Conservation (phyloP, 345 rosid genomes). For the Viola odorata region DNA sequence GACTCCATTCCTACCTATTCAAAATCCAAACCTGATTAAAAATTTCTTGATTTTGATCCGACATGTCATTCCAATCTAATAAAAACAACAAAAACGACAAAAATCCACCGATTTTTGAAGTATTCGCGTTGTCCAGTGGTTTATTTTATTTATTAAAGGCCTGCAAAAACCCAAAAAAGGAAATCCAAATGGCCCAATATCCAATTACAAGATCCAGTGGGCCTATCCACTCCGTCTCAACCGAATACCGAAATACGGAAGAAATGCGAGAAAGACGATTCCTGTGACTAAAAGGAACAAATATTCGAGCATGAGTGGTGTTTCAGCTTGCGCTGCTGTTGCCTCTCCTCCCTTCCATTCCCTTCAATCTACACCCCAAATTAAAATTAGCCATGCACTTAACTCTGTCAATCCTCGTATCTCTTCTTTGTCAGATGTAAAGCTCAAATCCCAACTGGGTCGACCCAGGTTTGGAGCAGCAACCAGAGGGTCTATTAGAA, state of each 20-base stretch:
- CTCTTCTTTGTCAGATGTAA: not conserved
- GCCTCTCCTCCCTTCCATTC: not conserved
- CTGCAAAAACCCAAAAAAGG: no score
- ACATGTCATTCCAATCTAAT: no score
- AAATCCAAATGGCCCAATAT: no score
- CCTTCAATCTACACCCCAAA: conserved; percentile 9
- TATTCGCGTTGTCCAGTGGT: no score
- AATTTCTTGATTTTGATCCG: no score
- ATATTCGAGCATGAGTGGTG: conserved; percentile 13
- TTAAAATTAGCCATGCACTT: not conserved
- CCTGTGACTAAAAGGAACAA: not conserved
- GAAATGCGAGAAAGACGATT: not conserved
- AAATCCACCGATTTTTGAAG: no score
- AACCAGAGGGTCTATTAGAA: not conserved
- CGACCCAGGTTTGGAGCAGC: not conserved
- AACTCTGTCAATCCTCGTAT: conserved; percentile 1
- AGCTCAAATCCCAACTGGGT: conserved; percentile 3
- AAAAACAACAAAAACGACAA: no score
- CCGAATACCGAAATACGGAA: not conserved
- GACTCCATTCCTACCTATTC: no score
- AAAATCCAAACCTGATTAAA: no score
- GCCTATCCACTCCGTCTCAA: conserved; percentile 20
- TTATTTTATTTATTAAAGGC: no score
- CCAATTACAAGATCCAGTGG: no score
- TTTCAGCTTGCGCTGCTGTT: conserved; percentile 7